Percentiles rank a stretch among this genome's conserved stretches.
phyloP scores from a whole-genome alignment of 1,139 yeast genomes.

The Arxiozyma telluris region DNA sequence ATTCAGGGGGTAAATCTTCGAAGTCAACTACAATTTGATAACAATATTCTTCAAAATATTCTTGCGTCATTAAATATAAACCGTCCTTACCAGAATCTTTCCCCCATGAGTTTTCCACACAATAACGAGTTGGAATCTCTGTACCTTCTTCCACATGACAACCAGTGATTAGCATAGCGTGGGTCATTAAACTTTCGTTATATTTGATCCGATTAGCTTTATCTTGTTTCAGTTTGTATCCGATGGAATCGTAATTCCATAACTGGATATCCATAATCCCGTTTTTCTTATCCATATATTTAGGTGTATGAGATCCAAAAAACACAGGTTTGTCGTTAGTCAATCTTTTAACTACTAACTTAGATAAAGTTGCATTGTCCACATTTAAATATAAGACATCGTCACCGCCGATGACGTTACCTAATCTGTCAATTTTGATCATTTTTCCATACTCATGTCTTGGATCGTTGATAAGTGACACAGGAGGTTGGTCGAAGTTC shows the following conservation, averaged over 20 bases:
- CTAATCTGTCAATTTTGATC: conserved; percentile 62
- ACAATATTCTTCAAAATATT: conserved; percentile 74
- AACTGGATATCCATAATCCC: conserved; percentile 67
- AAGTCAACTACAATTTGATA: conserved; percentile 69
- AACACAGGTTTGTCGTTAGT: conserved; percentile 68
- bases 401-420: conserved; percentile 60
- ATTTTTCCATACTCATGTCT: conserved; percentile 56
- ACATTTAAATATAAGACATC: conserved; percentile 63
- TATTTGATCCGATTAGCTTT: conserved; percentile 52
- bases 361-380: conserved; percentile 48
- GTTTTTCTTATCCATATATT: conserved; percentile 44
- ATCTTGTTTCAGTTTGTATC: conserved; percentile 47
- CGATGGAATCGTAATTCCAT: conserved; percentile 59
- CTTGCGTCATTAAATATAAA: conserved; percentile 70
- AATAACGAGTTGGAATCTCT: conserved; percentile 64
- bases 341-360: conserved; percentile 56
- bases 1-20: conserved; percentile 42
- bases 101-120: conserved; percentile 87
- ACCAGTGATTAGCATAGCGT: conserved; percentile 79
- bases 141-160: conserved; percentile 50
- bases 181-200: conserved; percentile 65
- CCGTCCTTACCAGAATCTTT: conserved; percentile 66
- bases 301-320: conserved; percentile 83
- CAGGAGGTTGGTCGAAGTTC: conserved; percentile 43
- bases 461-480: conserved; percentile 73